A percentile compares a stretch with the other conserved stretches of the same genome.
Evolutionary conservation across 2,329 filamentous ascomycete species (phyloP).

Genomic region (Penicillium sumatraense): DNA sequence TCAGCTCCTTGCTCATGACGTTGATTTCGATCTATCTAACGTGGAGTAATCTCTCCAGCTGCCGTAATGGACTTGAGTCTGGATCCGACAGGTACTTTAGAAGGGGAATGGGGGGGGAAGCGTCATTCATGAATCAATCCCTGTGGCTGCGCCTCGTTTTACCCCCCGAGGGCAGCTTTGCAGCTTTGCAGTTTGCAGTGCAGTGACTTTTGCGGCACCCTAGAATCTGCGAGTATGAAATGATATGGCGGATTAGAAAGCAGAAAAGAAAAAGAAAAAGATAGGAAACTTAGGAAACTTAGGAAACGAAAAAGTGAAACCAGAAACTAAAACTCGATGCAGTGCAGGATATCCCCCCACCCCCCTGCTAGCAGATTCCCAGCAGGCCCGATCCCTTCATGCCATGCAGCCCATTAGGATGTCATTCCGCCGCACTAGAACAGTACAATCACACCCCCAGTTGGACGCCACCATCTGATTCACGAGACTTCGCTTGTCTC

Average conservation of each 20-base stretch:
- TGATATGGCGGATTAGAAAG: no score
- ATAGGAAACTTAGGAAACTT: no score
- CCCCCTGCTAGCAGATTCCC: not conserved
- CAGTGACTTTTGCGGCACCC: not conserved
- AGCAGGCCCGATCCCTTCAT: slow-evolving; percentile 13
- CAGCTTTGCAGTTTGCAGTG: not conserved
- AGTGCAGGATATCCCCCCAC: not conserved
- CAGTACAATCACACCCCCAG: slow-evolving; percentile 3
- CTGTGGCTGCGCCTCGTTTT: not conserved
- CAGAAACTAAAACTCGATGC: not conserved
- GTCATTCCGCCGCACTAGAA: slow-evolving; percentile 15
- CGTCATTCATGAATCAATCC: not conserved
- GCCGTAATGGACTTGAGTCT: slow-evolving; percentile 14
- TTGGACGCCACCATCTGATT: slow-evolving; percentile 20
- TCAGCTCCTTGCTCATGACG: slow-evolving; percentile 22
- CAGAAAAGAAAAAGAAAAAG: no score
- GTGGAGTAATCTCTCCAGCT: not conserved
- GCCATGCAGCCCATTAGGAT: slow-evolving; percentile 23
- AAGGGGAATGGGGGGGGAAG: not conserved
- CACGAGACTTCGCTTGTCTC: slow-evolving; percentile 12
- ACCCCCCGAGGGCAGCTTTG: not conserved
- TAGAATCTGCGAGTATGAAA: no score
- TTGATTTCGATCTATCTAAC: slow-evolving; percentile 11
- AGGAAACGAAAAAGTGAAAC: not conserved
- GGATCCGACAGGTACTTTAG: slow-evolving; percentile 13